phyloP scores from a whole-genome alignment of 1,284 basidiomycete genomes.

The Puccinia novopanici region DNA sequence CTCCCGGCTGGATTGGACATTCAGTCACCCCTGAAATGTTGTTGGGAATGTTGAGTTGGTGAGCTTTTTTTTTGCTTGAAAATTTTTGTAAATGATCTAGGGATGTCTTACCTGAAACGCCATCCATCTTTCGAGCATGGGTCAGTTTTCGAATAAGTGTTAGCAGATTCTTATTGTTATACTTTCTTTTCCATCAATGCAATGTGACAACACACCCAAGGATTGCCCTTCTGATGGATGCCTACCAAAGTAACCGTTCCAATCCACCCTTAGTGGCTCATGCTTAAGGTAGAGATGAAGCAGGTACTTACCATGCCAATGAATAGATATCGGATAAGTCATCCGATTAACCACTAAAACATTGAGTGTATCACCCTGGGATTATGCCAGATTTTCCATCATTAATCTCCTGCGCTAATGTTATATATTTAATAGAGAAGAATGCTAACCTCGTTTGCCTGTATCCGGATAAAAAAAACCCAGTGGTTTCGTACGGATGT shows the following conservation, averaged over 20 bases:
- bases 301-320: slow-evolving; percentile 60
- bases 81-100: neutral
- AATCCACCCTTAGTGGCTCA: neutral
- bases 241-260: slow-evolving; percentile 32
- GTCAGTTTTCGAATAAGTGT: neutral
- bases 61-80: slow-evolving; percentile 11
- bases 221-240: slow-evolving; percentile 56
- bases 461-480: too few species aligned
- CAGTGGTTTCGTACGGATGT: too few species aligned
- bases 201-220: slow-evolving; percentile 55
- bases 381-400: neutral
- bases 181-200: neutral
- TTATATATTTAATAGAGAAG: neutral
- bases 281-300: neutral
- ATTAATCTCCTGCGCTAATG: neutral
- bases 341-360: slow-evolving; percentile 62
- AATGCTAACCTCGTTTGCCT: slow-evolving; percentile 38
- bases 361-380: slow-evolving; percentile 60
- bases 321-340: slow-evolving; percentile 60
- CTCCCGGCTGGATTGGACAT: slow-evolving; percentile 54
- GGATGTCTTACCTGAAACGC: slow-evolving; percentile 44
- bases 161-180: neutral
- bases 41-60: neutral
- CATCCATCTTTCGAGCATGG: slow-evolving; percentile 35
- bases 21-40: slow-evolving; percentile 53